Conservation (phyloP, 768 basidiomycete genomes). For the Kwoniella sp. region DNA sequence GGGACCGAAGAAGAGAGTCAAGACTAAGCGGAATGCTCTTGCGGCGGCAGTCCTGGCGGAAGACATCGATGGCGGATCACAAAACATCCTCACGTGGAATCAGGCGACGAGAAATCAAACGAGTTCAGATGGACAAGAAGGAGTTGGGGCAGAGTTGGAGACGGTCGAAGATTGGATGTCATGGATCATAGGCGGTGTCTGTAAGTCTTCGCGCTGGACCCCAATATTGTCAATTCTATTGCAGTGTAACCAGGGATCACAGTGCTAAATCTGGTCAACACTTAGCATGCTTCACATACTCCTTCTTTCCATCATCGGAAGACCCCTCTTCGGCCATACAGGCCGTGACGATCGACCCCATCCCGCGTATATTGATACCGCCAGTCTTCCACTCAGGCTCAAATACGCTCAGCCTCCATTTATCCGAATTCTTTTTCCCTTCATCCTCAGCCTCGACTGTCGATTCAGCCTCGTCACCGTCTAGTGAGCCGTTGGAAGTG, state of each 20-base stretch:
- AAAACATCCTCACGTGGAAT: conserved; percentile 37
- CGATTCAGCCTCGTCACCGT: conserved; percentile 44
- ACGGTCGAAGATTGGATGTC: conserved; percentile 93
- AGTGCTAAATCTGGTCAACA: too few species aligned
- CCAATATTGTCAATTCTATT: background rate
- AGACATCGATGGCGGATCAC: conserved; percentile 30
- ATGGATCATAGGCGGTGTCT: conserved; percentile 95
- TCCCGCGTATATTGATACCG: conserved; percentile 80
- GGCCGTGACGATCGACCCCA: conserved; percentile 83
- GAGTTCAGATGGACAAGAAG: background rate
- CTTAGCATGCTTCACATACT: conserved; percentile 68
- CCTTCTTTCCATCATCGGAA: conserved; percentile 75
- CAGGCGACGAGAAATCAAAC: conserved; percentile 7
- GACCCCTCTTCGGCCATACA: conserved; percentile 60
- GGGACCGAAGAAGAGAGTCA: conserved; percentile 23
- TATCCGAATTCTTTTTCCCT: conserved; percentile 85
- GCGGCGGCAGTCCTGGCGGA: conserved; percentile 40
- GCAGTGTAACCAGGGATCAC: background rate
- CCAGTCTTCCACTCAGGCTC: conserved; percentile 72
- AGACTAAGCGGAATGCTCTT: conserved; percentile 43
- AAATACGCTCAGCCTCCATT: conserved; percentile 78
- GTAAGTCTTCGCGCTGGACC: conserved; percentile 58
- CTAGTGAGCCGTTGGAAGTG: conserved; percentile 71
- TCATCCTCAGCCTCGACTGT: conserved; percentile 45
- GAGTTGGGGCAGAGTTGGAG: conserved; percentile 61